A percentile compares a stretch with the other conserved stretches of the same genome.
phyloP scores from a whole-genome alignment of 495 filamentous ascomycete genomes.

The Umbilicaria muhlenbergii region DNA sequence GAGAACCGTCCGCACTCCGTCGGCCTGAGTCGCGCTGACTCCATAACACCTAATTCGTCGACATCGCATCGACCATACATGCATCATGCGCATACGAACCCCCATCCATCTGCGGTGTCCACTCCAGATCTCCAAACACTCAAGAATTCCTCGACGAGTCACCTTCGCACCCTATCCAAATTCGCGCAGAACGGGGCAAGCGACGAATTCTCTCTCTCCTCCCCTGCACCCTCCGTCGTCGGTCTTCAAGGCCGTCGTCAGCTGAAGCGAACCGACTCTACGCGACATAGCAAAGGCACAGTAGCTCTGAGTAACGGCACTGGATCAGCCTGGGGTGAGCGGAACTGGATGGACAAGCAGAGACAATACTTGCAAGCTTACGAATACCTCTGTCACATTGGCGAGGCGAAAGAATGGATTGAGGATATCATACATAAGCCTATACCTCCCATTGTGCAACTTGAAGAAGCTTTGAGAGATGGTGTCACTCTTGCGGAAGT shows the following conservation, averaged over 20 bases:
- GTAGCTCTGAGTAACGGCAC: constrained; percentile 31
- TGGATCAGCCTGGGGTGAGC: constrained; percentile 57
- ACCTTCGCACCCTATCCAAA: constrained; percentile 77
- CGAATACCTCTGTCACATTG: constrained; percentile 97
- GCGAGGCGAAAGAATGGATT: constrained; percentile 99
- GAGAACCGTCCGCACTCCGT: constrained; percentile 11
- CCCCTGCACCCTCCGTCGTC: constrained; percentile 63
- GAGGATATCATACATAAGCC: constrained; percentile 81
- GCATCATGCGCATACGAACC: constrained; percentile 23
- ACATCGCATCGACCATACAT: constrained; percentile 25
- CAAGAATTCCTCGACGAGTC: constrained; percentile 69
- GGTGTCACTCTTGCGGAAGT: constrained; percentile 92
- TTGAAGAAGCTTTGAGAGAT: constrained; percentile 86
- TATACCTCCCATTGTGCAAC: constrained; percentile 87
- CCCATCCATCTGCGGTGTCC: constrained; percentile 25
- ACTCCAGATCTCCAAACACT: constrained; percentile 62
- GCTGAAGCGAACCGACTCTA: constrained; percentile 59
- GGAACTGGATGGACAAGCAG: constrained; percentile 98
- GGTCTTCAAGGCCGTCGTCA: constrained; percentile 72
- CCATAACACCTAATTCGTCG: constrained; percentile 17
- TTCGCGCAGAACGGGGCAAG: constrained; percentile 58
- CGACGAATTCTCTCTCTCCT: constrained; percentile 66
- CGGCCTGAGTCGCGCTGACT: constrained; percentile 20
- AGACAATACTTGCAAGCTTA: constrained; percentile 94
- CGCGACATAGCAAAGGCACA: constrained; percentile 27